Conservation (phyloP, 345 rosid species). For the Raphanus raphanistrum region DNA sequence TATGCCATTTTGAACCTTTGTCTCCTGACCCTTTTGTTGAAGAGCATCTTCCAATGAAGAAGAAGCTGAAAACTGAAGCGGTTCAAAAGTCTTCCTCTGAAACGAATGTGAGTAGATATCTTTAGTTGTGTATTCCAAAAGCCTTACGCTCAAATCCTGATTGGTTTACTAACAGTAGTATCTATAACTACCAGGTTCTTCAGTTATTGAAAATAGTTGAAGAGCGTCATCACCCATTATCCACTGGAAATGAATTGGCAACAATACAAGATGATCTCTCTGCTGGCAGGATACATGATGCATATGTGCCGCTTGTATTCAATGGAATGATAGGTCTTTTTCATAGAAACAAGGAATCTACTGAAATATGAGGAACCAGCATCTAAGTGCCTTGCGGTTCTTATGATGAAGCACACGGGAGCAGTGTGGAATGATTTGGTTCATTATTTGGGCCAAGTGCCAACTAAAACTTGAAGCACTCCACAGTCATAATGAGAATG, state of each 20-base stretch:
- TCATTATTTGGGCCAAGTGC: constrained; percentile 45
- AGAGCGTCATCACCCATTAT: constrained; percentile 49
- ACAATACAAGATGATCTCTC: constrained; percentile 52
- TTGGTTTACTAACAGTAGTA: constrained; percentile 10
- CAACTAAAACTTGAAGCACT: constrained; percentile 45
- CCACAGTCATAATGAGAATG: constrained; percentile 36
- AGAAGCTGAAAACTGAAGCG: constrained; percentile 51
- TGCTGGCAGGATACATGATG: constrained; percentile 57
- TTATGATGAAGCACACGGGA: constrained; percentile 47
- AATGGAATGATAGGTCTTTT: constrained; percentile 70
- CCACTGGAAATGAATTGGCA: constrained; percentile 32
- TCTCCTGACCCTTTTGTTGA: constrained; percentile 26
- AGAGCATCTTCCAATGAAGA: constrained; percentile 48
- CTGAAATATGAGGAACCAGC: constrained; percentile 58
- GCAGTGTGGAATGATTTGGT: constrained; percentile 64
- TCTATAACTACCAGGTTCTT: constrained; percentile 52
- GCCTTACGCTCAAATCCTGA: neutral
- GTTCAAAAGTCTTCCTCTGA: constrained; percentile 29
- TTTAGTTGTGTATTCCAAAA: neutral
- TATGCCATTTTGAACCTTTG: constrained; percentile 58
- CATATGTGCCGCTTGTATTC: constrained; percentile 55
- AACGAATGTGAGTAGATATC: constrained; percentile 48
- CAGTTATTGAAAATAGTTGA: constrained; percentile 54
- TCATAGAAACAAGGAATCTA: constrained; percentile 52
- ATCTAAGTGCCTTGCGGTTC: constrained; percentile 66